Evolutionary conservation across 179 eudicot genomes (phyloP).

Genomic region (Spergularia azorica): DNA sequence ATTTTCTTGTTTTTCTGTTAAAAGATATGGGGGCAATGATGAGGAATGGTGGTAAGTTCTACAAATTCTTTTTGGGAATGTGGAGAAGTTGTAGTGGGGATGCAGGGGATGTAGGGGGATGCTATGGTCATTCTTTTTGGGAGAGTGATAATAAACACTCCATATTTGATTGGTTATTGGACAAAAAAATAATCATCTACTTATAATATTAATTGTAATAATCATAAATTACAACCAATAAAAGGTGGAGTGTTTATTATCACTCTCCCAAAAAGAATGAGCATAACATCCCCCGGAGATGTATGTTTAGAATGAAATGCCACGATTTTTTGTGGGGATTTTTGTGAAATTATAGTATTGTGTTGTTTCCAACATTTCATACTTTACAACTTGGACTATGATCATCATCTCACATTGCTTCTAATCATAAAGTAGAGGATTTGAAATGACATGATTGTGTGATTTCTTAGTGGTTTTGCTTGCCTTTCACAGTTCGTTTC

Average conservation of each 20-base stretch:
- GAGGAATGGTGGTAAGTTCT: neutral
- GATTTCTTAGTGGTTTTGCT: slow-evolving; percentile 22
- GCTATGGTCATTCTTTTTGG: neutral
- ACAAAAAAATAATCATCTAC: neutral
- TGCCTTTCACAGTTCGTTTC: slow-evolving; percentile 24
- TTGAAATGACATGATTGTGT: neutral
- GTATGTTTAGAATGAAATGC: too few relatives aligned
- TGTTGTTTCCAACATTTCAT: too few relatives aligned
- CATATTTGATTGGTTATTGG: neutral
- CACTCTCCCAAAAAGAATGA: too few relatives aligned
- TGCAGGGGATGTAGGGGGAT: slow-evolving; percentile 12
- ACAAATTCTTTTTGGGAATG: neutral
- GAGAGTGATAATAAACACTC: neutral
- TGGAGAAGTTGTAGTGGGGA: slow-evolving; percentile 24
- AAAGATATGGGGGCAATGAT: neutral
- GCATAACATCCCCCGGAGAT: neutral
- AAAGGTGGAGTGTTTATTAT: too few relatives aligned
- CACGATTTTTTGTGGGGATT: too few relatives aligned
- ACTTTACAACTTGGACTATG: slow-evolving; percentile 7
- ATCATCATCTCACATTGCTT: slow-evolving; percentile 18
- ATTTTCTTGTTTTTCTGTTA: slow-evolving; percentile 12
- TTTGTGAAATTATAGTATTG: too few relatives aligned
- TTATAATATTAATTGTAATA: too few relatives aligned
- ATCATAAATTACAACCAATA: too few relatives aligned
- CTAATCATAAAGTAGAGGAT: neutral